phyloP scores from a whole-genome alignment of 163 green algal species.

The Chlamydomonas reinhardtii region DNA sequence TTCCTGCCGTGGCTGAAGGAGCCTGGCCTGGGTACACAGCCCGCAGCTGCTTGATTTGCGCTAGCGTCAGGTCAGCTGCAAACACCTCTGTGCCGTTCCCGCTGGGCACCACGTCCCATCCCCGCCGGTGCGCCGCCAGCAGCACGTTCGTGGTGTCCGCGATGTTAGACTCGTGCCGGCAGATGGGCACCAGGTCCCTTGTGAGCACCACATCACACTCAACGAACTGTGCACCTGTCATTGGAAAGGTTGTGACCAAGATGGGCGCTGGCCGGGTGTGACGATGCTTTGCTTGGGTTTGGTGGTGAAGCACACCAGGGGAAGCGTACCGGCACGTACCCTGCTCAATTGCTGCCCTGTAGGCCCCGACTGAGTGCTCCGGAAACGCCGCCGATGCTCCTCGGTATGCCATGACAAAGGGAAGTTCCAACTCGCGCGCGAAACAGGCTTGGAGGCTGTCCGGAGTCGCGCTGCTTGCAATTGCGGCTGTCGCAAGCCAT shows the following conservation, averaged over 20 bases:
- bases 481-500: not conserved
- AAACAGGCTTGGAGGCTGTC: not conserved
- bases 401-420: constrained; percentile 59
- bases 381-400: constrained; percentile 56
- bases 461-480: not conserved
- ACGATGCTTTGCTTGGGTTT: too few species aligned
- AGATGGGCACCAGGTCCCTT: constrained; percentile 54
- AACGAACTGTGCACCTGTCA: constrained; percentile 55
- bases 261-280: not conserved
- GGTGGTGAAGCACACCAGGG: too few species aligned
- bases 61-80: constrained; percentile 32
- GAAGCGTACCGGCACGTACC: constrained; percentile 16
- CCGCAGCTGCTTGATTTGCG: constrained; percentile 33
- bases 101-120: not conserved
- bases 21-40: constrained; percentile 5
- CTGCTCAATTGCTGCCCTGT: constrained; percentile 51
- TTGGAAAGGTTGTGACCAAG: too few species aligned
- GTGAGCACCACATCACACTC: constrained; percentile 68
- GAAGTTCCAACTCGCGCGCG: not conserved
- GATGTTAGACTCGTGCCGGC: constrained; percentile 64
- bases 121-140: not conserved
- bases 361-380: constrained; percentile 65
- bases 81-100: not conserved
- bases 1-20: not conserved
- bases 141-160: constrained; percentile 29